Percentiles rank a stretch among this genome's conserved stretches.
Conservation (phyloP, 116 monocot species). For the Trichopus zeylanicus region DNA sequence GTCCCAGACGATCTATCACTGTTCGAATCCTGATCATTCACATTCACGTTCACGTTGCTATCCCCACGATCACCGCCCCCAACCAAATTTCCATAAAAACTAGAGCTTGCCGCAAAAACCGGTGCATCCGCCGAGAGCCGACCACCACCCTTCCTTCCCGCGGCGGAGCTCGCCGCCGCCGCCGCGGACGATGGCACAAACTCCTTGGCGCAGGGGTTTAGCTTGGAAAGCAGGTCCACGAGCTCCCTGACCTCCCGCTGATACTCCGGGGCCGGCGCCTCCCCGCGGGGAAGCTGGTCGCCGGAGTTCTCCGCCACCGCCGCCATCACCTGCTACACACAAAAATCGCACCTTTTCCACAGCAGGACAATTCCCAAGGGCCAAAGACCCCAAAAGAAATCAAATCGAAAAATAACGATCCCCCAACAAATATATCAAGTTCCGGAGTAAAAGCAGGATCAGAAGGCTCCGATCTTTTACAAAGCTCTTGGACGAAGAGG, state of each 20-base stretch:
- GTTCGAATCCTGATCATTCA: not conserved
- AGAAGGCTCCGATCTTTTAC: too few relatives aligned
- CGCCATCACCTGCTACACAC: not conserved
- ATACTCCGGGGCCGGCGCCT: not conserved
- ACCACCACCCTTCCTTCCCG: too few relatives aligned
- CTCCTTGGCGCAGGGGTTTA: slow-evolving; percentile 6
- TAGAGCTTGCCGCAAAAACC: not conserved
- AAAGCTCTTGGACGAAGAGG: too few relatives aligned
- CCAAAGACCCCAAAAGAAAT: too few relatives aligned
- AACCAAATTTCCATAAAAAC: not conserved
- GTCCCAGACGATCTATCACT: not conserved
- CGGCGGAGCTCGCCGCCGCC: too few relatives aligned
- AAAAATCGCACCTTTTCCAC: not conserved
- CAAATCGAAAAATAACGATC: too few relatives aligned
- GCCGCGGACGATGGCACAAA: slow-evolving; percentile 1
- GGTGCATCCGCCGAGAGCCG: not conserved
- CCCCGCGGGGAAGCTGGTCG: not conserved
- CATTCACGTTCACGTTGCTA: not conserved
- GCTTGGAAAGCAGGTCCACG: not conserved
- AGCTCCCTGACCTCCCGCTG: slow-evolving; percentile 2
- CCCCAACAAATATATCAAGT: too few relatives aligned
- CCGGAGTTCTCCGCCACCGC: not conserved
- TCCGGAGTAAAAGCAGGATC: too few relatives aligned
- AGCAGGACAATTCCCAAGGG: too few relatives aligned
- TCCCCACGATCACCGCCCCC: not conserved